Evolutionary conservation across 352 stramenopile genomes (phyloP).

Genomic region (Phytophthora fragariaefolia): DNA sequence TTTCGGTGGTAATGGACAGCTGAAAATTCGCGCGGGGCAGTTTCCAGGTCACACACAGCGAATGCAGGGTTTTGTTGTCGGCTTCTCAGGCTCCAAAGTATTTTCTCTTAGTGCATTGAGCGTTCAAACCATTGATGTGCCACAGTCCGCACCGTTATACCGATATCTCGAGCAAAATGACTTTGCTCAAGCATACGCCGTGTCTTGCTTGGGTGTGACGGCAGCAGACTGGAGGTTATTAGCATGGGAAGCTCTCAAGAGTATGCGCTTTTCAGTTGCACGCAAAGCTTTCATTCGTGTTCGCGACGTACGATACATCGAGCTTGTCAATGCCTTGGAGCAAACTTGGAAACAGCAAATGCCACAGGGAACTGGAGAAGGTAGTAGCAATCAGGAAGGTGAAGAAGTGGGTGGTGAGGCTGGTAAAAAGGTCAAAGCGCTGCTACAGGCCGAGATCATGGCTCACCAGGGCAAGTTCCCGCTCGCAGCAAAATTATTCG

Average conservation of each 20-base stretch:
- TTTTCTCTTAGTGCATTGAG: constrained; percentile 90
- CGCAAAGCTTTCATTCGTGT: constrained; percentile 92
- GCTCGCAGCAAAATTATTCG: constrained; percentile 90
- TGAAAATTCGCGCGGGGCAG: constrained; percentile 92
- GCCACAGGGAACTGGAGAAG: constrained; percentile 30
- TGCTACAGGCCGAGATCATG: constrained; percentile 92
- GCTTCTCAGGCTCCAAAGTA: constrained; percentile 93
- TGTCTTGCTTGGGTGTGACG: constrained; percentile 95
- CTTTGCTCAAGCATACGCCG: constrained; percentile 87
- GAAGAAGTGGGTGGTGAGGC: constrained; percentile 43
- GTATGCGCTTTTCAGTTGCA: constrained; percentile 82
- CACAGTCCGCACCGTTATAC: constrained; percentile 88
- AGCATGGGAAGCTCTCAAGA: constrained; percentile 87
- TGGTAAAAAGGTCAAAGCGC: constrained; percentile 59
- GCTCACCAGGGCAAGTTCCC: constrained; percentile 93
- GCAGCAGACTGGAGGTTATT: constrained; percentile 91
- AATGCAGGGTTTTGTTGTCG: constrained; percentile 93
- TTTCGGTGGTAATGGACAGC: constrained; percentile 87
- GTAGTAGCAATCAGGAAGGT: constrained; percentile 23
- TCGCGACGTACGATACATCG: constrained; percentile 91
- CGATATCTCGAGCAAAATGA: constrained; percentile 92
- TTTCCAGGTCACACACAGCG: constrained; percentile 91
- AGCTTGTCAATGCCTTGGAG: constrained; percentile 90
- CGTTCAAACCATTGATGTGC: constrained; percentile 92
- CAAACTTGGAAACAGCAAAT: constrained; percentile 72